Evolutionary conservation across 169 alveolate species (phyloP).

Genomic region (Plasmodium reichenowi): DNA sequence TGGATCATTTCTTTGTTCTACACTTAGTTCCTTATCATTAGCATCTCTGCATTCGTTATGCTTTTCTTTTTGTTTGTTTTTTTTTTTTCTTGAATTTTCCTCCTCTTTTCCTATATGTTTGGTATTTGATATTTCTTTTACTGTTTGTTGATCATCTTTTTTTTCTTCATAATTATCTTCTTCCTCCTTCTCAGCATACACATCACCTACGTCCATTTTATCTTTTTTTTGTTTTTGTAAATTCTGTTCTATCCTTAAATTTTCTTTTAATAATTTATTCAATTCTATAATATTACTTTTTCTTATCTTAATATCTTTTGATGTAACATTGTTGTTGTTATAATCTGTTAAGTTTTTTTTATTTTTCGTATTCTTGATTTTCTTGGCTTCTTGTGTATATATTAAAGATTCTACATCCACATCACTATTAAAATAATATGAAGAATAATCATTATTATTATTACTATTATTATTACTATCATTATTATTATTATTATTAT

Average conservation of each 20-base stretch:
- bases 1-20: neutral
- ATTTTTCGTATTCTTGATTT: slow-evolving; percentile 21
- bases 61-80: neutral
- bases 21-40: slow-evolving; percentile 1
- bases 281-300: slow-evolving; percentile 33
- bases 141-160: neutral
- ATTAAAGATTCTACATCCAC: no score
- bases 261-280: slow-evolving; percentile 28
- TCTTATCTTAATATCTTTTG: slow-evolving; percentile 35
- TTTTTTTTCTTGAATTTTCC: slow-evolving; percentile 8
- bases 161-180: slow-evolving; percentile 2
- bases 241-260: slow-evolving; percentile 44
- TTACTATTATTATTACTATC: no score
- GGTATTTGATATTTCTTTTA: neutral
- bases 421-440: no score
- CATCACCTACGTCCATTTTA: slow-evolving; percentile 8
- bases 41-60: neutral
- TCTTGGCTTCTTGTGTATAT: neutral
- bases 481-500: no score
- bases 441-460: no score
- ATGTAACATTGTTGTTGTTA: neutral
- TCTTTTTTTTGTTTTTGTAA: slow-evolving; percentile 16
- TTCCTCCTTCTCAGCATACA: slow-evolving; percentile 5
- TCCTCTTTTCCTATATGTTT: neutral
- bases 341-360: slow-evolving; percentile 11